Evolutionary conservation across 2,329 filamentous ascomycete genomes (phyloP).

Genomic region (Tricladium varicosporioides): DNA sequence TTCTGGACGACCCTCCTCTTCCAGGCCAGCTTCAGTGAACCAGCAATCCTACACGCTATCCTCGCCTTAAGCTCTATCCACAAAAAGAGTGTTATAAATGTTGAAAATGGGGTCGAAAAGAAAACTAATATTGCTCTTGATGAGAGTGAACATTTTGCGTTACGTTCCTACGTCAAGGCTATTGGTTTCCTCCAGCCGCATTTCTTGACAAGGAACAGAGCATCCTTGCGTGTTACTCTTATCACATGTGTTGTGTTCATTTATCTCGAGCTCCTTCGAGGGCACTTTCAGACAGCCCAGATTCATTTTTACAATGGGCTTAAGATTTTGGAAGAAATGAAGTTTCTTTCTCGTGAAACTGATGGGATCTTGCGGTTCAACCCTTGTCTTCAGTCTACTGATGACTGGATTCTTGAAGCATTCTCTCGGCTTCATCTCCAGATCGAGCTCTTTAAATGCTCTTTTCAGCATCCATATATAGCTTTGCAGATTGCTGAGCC

Average conservation of each 20-base stretch:
- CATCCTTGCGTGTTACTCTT: conserved; percentile 20
- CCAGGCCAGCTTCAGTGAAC: conserved; percentile 34
- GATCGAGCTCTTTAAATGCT: conserved; percentile 28
- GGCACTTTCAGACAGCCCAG: conserved; percentile 19
- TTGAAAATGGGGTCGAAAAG: conserved; percentile 25
- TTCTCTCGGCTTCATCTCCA: conserved; percentile 37
- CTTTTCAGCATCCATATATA: not conserved
- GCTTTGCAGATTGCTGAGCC: not conserved
- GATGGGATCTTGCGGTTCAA: too few relatives aligned
- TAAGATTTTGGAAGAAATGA: conserved; percentile 17
- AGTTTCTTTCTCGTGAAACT: too few relatives aligned
- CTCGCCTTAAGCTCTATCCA: conserved; percentile 40
- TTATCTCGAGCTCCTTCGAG: conserved; percentile 22
- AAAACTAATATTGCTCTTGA: conserved; percentile 15
- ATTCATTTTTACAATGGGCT: conserved; percentile 25
- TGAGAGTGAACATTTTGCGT: conserved; percentile 35
- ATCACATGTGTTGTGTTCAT: conserved; percentile 27
- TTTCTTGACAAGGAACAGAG: conserved; percentile 32
- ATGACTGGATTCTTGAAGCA: conserved; percentile 44
- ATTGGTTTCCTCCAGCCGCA: conserved; percentile 41
- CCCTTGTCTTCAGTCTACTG: conserved; percentile 28
- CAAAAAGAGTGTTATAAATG: conserved; percentile 17
- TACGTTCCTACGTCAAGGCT: conserved; percentile 50
- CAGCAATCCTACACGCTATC: conserved; percentile 37
- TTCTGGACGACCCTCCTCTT: conserved; percentile 38